A percentile compares a stretch with the other conserved stretches of the same genome.
Evolutionary conservation across 495 filamentous ascomycete species (phyloP).

Genomic region (Tuber brumale): DNA sequence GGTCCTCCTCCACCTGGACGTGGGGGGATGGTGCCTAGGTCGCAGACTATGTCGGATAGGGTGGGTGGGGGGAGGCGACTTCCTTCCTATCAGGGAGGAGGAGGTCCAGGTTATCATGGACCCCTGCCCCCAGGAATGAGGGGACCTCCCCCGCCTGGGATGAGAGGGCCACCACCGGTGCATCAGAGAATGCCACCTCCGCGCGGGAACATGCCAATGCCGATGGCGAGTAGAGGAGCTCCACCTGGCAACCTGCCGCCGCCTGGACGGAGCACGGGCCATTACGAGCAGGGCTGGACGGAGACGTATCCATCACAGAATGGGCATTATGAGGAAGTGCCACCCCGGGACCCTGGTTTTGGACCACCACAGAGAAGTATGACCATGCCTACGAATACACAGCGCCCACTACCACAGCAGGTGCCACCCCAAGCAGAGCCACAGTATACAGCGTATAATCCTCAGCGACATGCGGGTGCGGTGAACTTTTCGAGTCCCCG

Average conservation of each 20-base stretch:
- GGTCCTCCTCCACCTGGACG: slow-evolving; percentile 16
- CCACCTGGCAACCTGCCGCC: slow-evolving; percentile 23
- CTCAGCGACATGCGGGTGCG: slow-evolving; percentile 18
- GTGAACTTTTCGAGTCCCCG: slow-evolving; percentile 19
- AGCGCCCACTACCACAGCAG: slow-evolving; percentile 46
- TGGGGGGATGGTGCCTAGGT: slow-evolving; percentile 10
- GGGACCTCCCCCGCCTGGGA: slow-evolving; percentile 13
- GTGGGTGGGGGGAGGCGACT: slow-evolving; percentile 16
- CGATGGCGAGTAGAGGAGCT: slow-evolving; percentile 9
- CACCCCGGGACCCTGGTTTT: slow-evolving; percentile 41
- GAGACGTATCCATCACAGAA: slow-evolving; percentile 17
- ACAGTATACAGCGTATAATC: slow-evolving; percentile 29
- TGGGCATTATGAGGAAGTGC: slow-evolving; percentile 15
- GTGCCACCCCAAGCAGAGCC: slow-evolving; percentile 8
- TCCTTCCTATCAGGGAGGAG: slow-evolving; percentile 18
- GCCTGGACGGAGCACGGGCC: slow-evolving; percentile 10
- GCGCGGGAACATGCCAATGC: slow-evolving; percentile 19
- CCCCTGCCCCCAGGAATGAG: slow-evolving; percentile 12
- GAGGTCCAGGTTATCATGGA: slow-evolving; percentile 11
- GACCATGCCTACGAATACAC: slow-evolving; percentile 51
- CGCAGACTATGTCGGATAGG: slow-evolving; percentile 18
- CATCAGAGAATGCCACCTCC: slow-evolving; percentile 30
- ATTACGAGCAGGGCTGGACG: slow-evolving; percentile 19
- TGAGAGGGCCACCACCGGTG: slow-evolving; percentile 13
- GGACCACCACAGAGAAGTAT: slow-evolving; percentile 47